Conservation (phyloP, 768 basidiomycete species). For the Coprinellus aureogranulatus region DNA sequence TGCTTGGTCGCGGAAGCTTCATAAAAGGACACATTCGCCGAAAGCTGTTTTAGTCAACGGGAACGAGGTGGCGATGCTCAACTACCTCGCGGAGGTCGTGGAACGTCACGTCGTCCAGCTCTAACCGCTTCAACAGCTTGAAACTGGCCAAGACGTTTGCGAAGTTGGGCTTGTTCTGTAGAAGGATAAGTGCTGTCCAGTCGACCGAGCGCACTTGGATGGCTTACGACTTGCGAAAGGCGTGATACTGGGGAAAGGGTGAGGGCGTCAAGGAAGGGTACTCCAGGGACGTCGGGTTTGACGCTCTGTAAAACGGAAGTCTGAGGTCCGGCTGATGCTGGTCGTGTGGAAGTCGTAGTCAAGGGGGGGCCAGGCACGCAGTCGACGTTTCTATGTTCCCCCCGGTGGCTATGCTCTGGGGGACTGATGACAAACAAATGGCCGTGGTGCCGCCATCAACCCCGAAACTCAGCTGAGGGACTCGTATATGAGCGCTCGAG, state of each 20-base stretch:
- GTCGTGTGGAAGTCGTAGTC: too few species aligned
- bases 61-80: constrained; percentile 21
- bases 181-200: constrained; percentile 25
- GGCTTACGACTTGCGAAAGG: constrained; percentile 17
- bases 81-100: constrained; percentile 30
- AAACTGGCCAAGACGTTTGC: constrained; percentile 18
- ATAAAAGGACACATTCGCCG: constrained; percentile 25
- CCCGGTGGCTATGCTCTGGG: too few species aligned
- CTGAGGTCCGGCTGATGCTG: too few species aligned
- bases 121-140: constrained; percentile 19
- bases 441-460: too few species aligned
- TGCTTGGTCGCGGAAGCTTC: constrained; percentile 25
- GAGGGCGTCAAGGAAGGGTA: constrained; percentile 17
- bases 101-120: constrained; percentile 26
- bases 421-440: too few species aligned
- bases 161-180: constrained; percentile 16
- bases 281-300: background rate
- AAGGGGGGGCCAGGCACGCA: too few species aligned
- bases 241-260: constrained; percentile 15
- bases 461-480: too few species aligned
- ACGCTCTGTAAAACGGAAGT: too few species aligned
- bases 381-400: too few species aligned
- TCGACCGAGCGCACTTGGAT: constrained; percentile 25
- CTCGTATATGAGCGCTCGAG: too few species aligned
- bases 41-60: constrained; percentile 21